These are phyloP conservation scores for Serendipita vermifera DNA, from an alignment of 768 basidiomycete species.

Conservation along the genomic window DNA sequence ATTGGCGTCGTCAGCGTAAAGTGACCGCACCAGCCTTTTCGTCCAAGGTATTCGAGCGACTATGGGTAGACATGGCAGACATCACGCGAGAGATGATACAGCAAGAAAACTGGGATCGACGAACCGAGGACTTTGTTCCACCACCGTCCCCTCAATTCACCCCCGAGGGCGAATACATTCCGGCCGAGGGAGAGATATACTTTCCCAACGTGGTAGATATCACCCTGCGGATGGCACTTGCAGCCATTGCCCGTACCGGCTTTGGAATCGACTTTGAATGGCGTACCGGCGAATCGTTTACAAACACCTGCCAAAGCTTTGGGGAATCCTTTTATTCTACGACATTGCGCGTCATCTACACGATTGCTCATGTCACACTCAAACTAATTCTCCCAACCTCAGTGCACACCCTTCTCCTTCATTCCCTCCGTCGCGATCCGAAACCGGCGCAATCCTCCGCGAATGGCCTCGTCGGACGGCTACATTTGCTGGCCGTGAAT, in stretches of 20 bases:
- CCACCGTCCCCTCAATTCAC: background rate
- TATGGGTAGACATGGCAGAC: slow-evolving; percentile 4
- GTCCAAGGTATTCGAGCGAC: slow-evolving; percentile 4
- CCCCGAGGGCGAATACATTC: background rate
- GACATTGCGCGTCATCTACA: no score
- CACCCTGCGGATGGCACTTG: slow-evolving; percentile 5
- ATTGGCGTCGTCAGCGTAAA: slow-evolving; percentile 6
- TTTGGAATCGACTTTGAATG: slow-evolving; percentile 9
- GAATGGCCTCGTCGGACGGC: no score
- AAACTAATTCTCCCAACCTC: no score
- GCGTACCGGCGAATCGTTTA: slow-evolving; percentile 3
- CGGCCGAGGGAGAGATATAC: background rate
- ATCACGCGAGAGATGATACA: slow-evolving; percentile 4
- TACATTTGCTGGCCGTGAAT: no score
- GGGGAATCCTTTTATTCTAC: slow-evolving; percentile 2
- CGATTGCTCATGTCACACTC: no score
- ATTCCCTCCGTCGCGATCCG: no score
- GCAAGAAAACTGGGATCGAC: background rate
- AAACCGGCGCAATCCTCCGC: no score
- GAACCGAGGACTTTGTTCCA: background rate
- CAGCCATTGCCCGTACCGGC: slow-evolving; percentile 3
- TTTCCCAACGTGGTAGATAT: slow-evolving; percentile 1
- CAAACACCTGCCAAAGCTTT: background rate
- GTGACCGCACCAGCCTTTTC: slow-evolving; percentile 1
- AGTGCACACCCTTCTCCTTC: no score